Conservation (phyloP, 2,329 filamentous ascomycete genomes). For the Incumbomyces delicatus region DNA sequence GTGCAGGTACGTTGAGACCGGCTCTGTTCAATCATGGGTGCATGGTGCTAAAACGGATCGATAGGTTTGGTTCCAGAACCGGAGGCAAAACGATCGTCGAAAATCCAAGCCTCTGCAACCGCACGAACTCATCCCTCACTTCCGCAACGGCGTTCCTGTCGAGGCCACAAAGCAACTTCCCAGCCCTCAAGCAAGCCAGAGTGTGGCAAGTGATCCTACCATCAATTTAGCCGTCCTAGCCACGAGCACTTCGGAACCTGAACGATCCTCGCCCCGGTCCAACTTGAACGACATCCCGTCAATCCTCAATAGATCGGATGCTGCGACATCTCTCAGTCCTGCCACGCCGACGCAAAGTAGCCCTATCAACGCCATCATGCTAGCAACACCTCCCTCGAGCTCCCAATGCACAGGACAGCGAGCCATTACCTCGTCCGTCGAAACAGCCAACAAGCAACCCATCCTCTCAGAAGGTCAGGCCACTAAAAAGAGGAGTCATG, state of each 20-base stretch:
- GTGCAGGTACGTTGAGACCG: conserved; percentile 62
- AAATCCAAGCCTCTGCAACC: conserved; percentile 75
- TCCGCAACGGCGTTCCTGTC: conserved; percentile 8
- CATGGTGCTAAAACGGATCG: conserved; percentile 23
- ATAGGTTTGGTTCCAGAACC: conserved; percentile 97
- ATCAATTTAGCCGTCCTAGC: background rate
- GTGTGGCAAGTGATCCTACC: too few relatives aligned
- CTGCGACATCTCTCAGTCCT: background rate
- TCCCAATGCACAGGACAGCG: conserved; percentile 3
- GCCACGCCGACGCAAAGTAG: background rate
- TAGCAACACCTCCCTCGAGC: conserved; percentile 13
- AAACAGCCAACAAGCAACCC: background rate
- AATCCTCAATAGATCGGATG: background rate
- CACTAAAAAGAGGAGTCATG: conserved; percentile 11
- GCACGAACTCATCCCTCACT: conserved; percentile 54
- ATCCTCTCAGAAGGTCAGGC: conserved; percentile 2
- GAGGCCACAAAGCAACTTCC: conserved; percentile 3
- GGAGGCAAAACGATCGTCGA: conserved; percentile 81
- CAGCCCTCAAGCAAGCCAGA: conserved; percentile 3
- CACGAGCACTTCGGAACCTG: too few relatives aligned
- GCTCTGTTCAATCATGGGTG: conserved; percentile 4
- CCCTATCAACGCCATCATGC: background rate
- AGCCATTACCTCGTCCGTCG: background rate
- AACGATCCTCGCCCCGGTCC: too few relatives aligned
- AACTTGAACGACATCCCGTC: background rate